These are phyloP conservation scores for Penicillium sp. DNA, from an alignment of 2,329 filamentous ascomycete species.

Conservation along the genomic window DNA sequence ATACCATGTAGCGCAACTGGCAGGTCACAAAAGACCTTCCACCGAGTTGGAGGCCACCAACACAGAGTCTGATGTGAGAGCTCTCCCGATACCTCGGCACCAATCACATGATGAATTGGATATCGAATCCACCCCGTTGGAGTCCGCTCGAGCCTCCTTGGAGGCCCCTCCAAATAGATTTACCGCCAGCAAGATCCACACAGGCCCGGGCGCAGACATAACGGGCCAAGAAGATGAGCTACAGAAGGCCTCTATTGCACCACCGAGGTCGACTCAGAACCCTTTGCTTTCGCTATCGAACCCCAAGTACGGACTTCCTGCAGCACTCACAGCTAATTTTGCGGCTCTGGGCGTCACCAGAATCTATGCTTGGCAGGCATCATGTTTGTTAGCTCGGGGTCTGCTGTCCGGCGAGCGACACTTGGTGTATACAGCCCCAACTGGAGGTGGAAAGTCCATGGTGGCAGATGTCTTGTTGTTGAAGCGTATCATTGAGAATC, in stretches of 20 bases:
- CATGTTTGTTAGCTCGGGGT: slow-evolving; percentile 68
- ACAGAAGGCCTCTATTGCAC: slow-evolving; percentile 34
- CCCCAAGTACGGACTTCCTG: slow-evolving; percentile 62
- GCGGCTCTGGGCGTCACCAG: slow-evolving; percentile 64
- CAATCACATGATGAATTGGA: neutral
- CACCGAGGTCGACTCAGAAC: slow-evolving; percentile 40
- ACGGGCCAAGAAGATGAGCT: slow-evolving; percentile 10
- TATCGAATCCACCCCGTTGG: slow-evolving; percentile 18
- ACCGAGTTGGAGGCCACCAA: slow-evolving; percentile 6
- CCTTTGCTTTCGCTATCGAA: slow-evolving; percentile 61
- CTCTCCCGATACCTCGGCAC: neutral
- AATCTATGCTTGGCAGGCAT: slow-evolving; percentile 79
- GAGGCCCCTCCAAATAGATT: slow-evolving; percentile 35
- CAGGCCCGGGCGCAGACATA: slow-evolving; percentile 25
- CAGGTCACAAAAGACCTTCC: slow-evolving; percentile 52
- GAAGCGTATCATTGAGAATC: slow-evolving; percentile 65
- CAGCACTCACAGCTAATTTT: slow-evolving; percentile 64
- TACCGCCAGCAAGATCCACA: slow-evolving; percentile 38
- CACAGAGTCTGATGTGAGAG: neutral
- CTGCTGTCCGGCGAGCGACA: slow-evolving; percentile 66
- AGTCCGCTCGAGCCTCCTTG: slow-evolving; percentile 31
- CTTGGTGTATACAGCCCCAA: slow-evolving; percentile 77
- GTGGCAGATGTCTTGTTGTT: slow-evolving; percentile 73
- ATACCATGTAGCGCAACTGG: slow-evolving; percentile 41
- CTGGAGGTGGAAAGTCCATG: slow-evolving; percentile 74